Evolutionary conservation across 306 rosid genomes (phyloP).

Genomic region (Prunus persica): Prunus_persica_NCBIv2 NC_034012.1:6526001-6526500

Average conservation of each 20-base stretch:
- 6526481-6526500: neutral
- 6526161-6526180: neutral
- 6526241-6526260: neutral
- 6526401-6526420: slow-evolving; percentile 6
- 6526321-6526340: no score
- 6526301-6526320: neutral
- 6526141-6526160: no score
- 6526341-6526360: neutral
- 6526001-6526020: neutral
- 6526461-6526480: slow-evolving; percentile 5
- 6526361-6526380: neutral
- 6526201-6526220: neutral
- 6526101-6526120: neutral
- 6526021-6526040: neutral
- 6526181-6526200: neutral
- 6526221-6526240: neutral
- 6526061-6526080: no score
- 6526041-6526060: neutral
- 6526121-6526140: no score
- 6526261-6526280: neutral
- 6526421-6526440: neutral
- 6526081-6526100: neutral
- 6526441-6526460: neutral
- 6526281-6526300: neutral
- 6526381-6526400: neutral